Evolutionary conservation across 208 protist species (phyloP).

Genomic region (Leishmania turanica): DNA sequence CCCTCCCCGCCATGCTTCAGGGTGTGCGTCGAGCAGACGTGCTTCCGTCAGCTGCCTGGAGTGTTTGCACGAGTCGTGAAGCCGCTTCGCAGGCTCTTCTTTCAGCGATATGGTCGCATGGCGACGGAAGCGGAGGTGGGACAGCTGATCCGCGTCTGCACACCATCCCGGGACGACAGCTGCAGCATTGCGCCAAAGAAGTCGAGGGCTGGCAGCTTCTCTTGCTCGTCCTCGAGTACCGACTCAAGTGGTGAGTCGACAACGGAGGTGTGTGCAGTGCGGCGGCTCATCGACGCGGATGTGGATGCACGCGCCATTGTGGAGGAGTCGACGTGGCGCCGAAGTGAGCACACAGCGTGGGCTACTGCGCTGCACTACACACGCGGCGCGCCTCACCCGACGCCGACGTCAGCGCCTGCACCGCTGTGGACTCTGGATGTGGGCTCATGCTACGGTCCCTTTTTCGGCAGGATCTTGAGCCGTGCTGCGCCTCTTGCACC

Average conservation of each 20-base stretch:
- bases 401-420: conserved; percentile 5
- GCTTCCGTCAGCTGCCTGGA: conserved; percentile 41
- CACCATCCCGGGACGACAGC: background rate
- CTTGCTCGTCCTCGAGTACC: background rate
- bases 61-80: conserved; percentile 54
- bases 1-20: background rate
- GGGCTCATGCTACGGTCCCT: conserved; percentile 87
- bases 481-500: conserved; percentile 27
- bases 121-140: conserved; percentile 59
- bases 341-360: conserved; percentile 14
- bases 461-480: conserved; percentile 35
- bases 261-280: background rate
- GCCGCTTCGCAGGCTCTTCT: conserved; percentile 59
- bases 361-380: conserved; percentile 21
- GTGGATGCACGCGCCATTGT: background rate
- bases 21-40: conserved; percentile 1
- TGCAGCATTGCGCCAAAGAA: background rate
- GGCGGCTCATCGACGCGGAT: conserved; percentile 7
- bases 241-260: background rate
- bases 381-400: background rate
- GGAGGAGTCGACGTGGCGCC: conserved; percentile 23
- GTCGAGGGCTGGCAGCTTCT: background rate
- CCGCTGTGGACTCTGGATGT: conserved; percentile 74
- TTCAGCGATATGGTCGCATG: conserved; percentile 44
- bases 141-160: conserved; percentile 17